These are phyloP conservation scores for Acanthamoeba lenticulata DNA, from an alignment of 208 protist species.

Conservation along the genomic window DNA sequence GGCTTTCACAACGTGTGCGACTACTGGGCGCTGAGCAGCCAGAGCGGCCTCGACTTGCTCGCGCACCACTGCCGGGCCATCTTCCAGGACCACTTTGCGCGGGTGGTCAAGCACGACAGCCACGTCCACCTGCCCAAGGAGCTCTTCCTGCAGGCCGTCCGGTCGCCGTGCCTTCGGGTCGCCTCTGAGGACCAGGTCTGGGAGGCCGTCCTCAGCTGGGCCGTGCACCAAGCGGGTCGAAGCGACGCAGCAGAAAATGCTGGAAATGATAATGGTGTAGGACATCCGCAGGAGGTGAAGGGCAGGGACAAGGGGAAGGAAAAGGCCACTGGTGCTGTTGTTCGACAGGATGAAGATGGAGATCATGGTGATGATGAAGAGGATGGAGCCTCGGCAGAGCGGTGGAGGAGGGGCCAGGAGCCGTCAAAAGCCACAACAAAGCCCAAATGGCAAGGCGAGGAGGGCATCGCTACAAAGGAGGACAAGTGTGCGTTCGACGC, in stretches of 20 bases:
- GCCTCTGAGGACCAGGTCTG: neutral
- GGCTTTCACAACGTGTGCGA: neutral
- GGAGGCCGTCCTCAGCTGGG: neutral
- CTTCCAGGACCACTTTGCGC: neutral
- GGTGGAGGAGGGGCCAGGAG: neutral
- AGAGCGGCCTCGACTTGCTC: neutral
- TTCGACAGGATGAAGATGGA: too few relatives aligned
- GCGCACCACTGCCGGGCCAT: neutral
- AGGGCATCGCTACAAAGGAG: too few relatives aligned
- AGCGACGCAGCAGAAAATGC: neutral
- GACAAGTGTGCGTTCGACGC: neutral
- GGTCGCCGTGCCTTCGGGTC: neutral
- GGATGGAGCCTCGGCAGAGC: too few relatives aligned
- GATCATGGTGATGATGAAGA: too few relatives aligned
- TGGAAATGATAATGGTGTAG: neutral
- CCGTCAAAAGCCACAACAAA: neutral
- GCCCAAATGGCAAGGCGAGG: neutral
- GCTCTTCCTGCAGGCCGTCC: neutral
- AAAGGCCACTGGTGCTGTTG: neutral
- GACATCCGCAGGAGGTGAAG: neutral
- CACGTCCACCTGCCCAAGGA: neutral
- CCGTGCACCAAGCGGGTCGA: neutral
- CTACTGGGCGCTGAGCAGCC: neutral
- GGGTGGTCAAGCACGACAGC: neutral
- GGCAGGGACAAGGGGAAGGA: neutral